Percentiles rank a stretch among this genome's conserved stretches.
Conservation (phyloP, 2,329 filamentous ascomycete genomes). For the Penicillium sp. region DNA sequence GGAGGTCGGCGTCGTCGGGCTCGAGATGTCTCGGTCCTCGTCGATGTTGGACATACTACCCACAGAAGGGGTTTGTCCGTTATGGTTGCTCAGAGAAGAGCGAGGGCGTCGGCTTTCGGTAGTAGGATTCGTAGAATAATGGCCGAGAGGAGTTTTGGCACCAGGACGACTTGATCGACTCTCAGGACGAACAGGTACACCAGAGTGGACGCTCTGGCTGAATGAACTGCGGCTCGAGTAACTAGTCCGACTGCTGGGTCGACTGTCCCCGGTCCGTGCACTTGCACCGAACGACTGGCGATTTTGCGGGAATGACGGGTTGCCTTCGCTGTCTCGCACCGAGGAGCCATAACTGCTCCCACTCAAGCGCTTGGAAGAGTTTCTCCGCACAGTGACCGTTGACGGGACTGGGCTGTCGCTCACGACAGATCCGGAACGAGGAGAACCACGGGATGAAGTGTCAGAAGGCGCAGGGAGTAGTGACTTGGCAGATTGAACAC, state of each 20-base stretch:
- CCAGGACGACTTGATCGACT: slow-evolving; percentile 64
- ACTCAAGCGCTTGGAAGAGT: slow-evolving; percentile 42
- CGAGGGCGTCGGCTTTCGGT: slow-evolving; percentile 61
- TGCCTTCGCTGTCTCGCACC: slow-evolving; percentile 35
- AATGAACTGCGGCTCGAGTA: slow-evolving; percentile 47
- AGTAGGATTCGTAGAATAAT: slow-evolving; percentile 51
- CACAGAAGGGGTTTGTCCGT: slow-evolving; percentile 58
- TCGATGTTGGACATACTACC: slow-evolving; percentile 57
- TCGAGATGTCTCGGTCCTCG: slow-evolving; percentile 50
- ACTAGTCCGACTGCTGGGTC: slow-evolving; percentile 74
- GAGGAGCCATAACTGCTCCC: slow-evolving; percentile 45
- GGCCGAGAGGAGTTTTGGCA: slow-evolving; percentile 63
- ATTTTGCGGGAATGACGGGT: slow-evolving; percentile 36
- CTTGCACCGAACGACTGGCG: slow-evolving; percentile 53
- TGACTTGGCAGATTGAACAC: slow-evolving; percentile 86
- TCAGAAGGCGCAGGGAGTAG: slow-evolving; percentile 80
- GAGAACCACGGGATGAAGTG: slow-evolving; percentile 79
- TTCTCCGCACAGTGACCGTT: slow-evolving; percentile 56
- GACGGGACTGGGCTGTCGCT: slow-evolving; percentile 52
- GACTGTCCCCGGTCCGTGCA: slow-evolving; percentile 49
- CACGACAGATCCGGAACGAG: slow-evolving; percentile 57
- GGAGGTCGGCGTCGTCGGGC: slow-evolving; percentile 50
- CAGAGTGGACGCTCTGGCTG: slow-evolving; percentile 40
- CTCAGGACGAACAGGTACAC: slow-evolving; percentile 54
- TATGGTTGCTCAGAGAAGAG: slow-evolving; percentile 65